Evolutionary conservation across 2,329 filamentous ascomycete species (phyloP), one percentile per base, ranked within the genome.

Genomic region (Phialemoniopsis sp.): DNA sequence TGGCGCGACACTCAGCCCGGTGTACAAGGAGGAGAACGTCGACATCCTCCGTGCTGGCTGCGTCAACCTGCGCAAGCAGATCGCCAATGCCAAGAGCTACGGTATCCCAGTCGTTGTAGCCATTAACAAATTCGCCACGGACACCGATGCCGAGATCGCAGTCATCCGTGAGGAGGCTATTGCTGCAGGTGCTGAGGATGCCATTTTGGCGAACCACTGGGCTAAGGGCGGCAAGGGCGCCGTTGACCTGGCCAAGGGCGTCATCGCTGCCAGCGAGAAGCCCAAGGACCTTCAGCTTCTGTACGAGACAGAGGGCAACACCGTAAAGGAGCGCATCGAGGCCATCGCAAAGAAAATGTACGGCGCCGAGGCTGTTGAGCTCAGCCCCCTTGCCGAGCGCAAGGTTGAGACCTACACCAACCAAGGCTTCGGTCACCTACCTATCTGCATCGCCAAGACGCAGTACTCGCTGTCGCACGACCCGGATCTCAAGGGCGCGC

Each of bases 401-500:
- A 97, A 98, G 79, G 86, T 97, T 48, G 90, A 96, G 59, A 90
- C 84, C 8, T 98, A 97, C 67, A 90, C 87, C 26, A 80, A 81
- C 59, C 93, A 97, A 64, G 93, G 93, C 34, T 94, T 91, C 55
- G 86, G 85, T 16, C 89, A 95, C 63, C 71, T 98, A 48, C 93
- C 93, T 29, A 95, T 97, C 57, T 98, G 93, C 63, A 80, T 97
- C 49, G 93, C 93, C 46, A 98, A 98, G 82, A 98, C 93, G 13
- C 93, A 98, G 65, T 98, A 98, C 71, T 95, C 88, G 28, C 76
- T 98, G 36, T 93, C 86, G 42, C 91, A 97, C 64, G 89, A 98
- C 61, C 85, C 91, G 3, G 82, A 87, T 10, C 75, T 97, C 53
- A 98, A 98, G 78, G 93, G 93, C 46, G 93, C 93, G 8, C 93